Evolutionary conservation across 257 asterid species (phyloP), one percentile per base, ranked within the genome.

Genomic region (Buddleja alternifolia): DNA sequence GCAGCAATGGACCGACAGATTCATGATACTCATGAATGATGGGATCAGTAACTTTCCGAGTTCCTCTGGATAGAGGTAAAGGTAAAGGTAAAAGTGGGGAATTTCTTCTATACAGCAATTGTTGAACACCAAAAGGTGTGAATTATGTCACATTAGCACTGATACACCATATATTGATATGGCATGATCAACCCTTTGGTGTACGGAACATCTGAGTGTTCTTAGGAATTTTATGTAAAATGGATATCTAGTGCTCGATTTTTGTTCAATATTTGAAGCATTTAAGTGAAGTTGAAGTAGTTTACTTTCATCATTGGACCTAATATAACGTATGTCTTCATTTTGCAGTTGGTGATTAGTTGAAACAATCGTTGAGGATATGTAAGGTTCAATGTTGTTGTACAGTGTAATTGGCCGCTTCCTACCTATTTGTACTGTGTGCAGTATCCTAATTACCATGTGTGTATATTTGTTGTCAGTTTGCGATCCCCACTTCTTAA

Each of bases 1-100:
- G 82, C 76, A 87, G 71, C 83, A 89, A 72, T 89, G 97, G 97
- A 68, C 39, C 11, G 69, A 84, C 69, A 79, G 84, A 72, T 89
- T 89, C 86, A 51, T 41, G 78, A 75, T 56, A 23, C 39, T 71
- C 79, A 82, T 84, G 93, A 80, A 73, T 17, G 81, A 66, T 0
- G 83, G 63, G n/a, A 46, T 12, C 58, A 11, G 16, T 45, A 50
- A 78, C 52, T 40, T 47, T 67, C 68, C 39, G 34, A 69, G 62
- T 48, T n/a, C 75, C 11, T 41, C 34, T 47, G 59, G 68, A 8
- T 80, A 63, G 69, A 77, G 85, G n/a, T n/a, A n/a, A n/a, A 29
- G 34, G 34, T 29, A 29, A 29, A 29, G n/a, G 5, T 29, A 5
- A 2, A 29, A 29, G 5, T 5, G 5, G 5, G 34, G 5, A 1